phyloP scores from a whole-genome alignment of 2,329 filamentous ascomycete species.

The Lachnellula arida region DNA sequence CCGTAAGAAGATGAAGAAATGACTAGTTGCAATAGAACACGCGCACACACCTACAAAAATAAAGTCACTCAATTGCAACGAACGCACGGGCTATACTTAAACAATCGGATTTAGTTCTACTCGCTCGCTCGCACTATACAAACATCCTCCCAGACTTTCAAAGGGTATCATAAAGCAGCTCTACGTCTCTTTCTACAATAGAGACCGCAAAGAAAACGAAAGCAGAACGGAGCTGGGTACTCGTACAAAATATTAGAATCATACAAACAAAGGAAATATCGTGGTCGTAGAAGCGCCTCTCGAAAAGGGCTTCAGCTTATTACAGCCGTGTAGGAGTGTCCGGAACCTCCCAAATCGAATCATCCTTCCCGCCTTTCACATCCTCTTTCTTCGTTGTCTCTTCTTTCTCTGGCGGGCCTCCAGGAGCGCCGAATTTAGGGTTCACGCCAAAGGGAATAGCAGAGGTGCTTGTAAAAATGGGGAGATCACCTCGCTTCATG shows the following conservation, averaged over 20 bases:
- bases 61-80: too few species aligned
- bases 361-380: slow-evolving; percentile 5
- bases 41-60: too few species aligned
- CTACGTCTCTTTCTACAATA: not conserved
- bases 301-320: not conserved
- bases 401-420: not conserved
- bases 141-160: not conserved
- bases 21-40: too few species aligned
- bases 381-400: slow-evolving; percentile 8
- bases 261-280: not conserved
- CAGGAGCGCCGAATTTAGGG: slow-evolving; percentile 2
- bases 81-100: too few species aligned
- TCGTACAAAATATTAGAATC: slow-evolving; percentile 1
- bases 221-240: not conserved
- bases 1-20: too few species aligned
- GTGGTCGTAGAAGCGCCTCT: not conserved
- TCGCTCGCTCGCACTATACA: too few species aligned
- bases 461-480: slow-evolving; percentile 30
- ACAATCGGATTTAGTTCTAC: too few species aligned
- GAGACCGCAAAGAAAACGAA: not conserved
- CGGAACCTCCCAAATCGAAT: slow-evolving; percentile 33
- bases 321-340: slow-evolving; percentile 32
- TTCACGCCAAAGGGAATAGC: slow-evolving; percentile 28
- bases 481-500: slow-evolving; percentile 26
- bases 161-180: slow-evolving; percentile 9